These are phyloP conservation scores for Hypoxylon subgilvum DNA, from an alignment of 495 filamentous ascomycete species.

Conservation along the genomic window DNA sequence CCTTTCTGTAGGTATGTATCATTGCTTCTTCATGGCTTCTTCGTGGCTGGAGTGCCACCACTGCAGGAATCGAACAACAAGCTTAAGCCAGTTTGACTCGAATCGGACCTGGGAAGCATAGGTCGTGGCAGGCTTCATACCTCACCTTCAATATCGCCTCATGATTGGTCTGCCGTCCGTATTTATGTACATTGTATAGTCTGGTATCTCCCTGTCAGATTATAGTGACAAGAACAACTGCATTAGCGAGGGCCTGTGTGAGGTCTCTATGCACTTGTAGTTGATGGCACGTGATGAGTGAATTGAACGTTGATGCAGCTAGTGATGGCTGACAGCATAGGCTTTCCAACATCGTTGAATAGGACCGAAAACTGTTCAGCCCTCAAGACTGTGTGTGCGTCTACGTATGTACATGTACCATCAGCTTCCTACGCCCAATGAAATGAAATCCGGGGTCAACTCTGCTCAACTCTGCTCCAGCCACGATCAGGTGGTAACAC, in stretches of 20 bases:
- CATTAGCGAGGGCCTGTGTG: slow-evolving; percentile 1
- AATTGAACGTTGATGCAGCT: background rate
- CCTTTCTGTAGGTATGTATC: too few species aligned
- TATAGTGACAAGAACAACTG: slow-evolving; percentile 1
- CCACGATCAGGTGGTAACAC: background rate
- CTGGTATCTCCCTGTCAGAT: slow-evolving; percentile 1
- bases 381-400: too few species aligned
- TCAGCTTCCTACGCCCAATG: too few species aligned
- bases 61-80: too few species aligned
- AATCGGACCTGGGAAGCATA: background rate
- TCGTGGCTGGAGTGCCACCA: too few species aligned
- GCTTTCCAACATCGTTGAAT: background rate
- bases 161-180: background rate
- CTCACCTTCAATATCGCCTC: background rate
- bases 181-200: background rate
- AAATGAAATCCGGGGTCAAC: background rate
- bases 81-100: background rate
- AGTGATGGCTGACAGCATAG: background rate
- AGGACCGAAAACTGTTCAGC: slow-evolving; percentile 19
- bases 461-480: background rate
- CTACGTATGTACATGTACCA: too few species aligned
- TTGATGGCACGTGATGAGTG: slow-evolving; percentile 11
- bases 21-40: too few species aligned
- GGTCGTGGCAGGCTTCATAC: background rate
- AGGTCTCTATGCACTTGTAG: too few species aligned